Base-by-base conservation (phyloP, 2,329 filamentous ascomycete species). In the Paraconiothyrium sp. region DNA sequence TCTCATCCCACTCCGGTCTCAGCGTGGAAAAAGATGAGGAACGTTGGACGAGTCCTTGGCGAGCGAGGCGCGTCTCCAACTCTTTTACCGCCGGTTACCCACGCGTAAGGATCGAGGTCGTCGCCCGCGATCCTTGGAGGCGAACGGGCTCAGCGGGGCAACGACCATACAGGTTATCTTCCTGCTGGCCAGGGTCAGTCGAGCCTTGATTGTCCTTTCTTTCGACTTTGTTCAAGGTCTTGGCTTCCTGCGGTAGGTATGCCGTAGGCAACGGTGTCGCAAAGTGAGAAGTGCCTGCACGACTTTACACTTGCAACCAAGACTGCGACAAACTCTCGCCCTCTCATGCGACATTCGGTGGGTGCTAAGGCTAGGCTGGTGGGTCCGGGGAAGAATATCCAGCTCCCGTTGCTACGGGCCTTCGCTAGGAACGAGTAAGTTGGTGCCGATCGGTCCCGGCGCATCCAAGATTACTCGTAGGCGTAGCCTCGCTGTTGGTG, bases 351-450 rank as follows among this genome's bases (percentile, higher is more conserved):
- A 58, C 60, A 13, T 11, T 41, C 46, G 57, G 43, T 37, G 41
- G 58, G 58, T 57, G 60, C 63, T 65, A 66, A 46, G 14, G 70
- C 57, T 43, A 43, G 46, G 56, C 54, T 39, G 60, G 72, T 73
- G 75, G 76, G 72, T 76, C 75, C 74, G 76, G 76, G 76, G 75
- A 76, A 70, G 69, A 56, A 68, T 70, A 71, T 71, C 69, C 54
- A 56, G 54, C 24, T 56, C 43, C 54, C 76, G 75, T 62, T 72
- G 63, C 68, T 69, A 65, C 72, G 75, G 73, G 69, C 71, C 62
- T 71, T 63, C 68, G 61, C 61, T 74, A 78, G 73, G 75, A 78
- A 76, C 74, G 67, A 73, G 70, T 66, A 65, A 55, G 64, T 61
- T 65, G 65, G 59, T 67, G 70, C 66, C 71, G 74, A 76, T 76